Base-by-base conservation (phyloP, 768 basidiomycete species). In the Tylopilus sp. region DNA sequence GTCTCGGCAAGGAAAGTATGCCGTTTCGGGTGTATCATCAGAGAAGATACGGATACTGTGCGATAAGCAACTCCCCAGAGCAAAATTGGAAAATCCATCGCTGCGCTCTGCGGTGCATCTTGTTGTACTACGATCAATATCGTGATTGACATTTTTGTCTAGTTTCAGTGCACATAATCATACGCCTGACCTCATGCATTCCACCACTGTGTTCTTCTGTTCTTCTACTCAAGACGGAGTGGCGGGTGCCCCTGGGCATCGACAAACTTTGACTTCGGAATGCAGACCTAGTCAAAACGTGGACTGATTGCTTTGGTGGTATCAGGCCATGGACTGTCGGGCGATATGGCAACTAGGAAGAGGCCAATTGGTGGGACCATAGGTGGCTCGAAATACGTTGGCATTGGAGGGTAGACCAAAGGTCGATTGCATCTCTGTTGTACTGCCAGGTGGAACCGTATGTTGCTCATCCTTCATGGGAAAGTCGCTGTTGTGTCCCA, bases 321-420 rank as follows among this genome's bases (percentile, higher is more conserved):
- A 79, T 91, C 51, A 86, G 84, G 21, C 91, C 91, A 7, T 92
- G 89, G 90, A 88, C 85, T 6, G 77, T 92, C 12, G 91, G 90
- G 4, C 74, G 87, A 31, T 91, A 82, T 64, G 72, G 71, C n/a
- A 78, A 76, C 54, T 78, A 83, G 54, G 74, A 76, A 38, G 82
- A 82, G 14, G 87, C 84, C 1, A 86, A 89, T 50, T 55, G 67
- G 7, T 91, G 84, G 67, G 81, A 81, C 10, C 76, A 81, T 59
- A 75, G 76, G 11, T 82, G 78, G 42, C 82, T 89, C 67, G 82
- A 79, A 48, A 71, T 61, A 70, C 70, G 50, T 73, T 78, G n/a
- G 78, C 75, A 56, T 75, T 79, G 36, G 71, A 74, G 48, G 63
- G 64, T 9, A 70, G 71, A 25, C 76, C 76, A 60, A 84, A 78